These are phyloP conservation scores for Lasiodiplodia sp. DNA, from an alignment of 2,329 filamentous ascomycete genomes.

Conservation along the genomic window DNA sequence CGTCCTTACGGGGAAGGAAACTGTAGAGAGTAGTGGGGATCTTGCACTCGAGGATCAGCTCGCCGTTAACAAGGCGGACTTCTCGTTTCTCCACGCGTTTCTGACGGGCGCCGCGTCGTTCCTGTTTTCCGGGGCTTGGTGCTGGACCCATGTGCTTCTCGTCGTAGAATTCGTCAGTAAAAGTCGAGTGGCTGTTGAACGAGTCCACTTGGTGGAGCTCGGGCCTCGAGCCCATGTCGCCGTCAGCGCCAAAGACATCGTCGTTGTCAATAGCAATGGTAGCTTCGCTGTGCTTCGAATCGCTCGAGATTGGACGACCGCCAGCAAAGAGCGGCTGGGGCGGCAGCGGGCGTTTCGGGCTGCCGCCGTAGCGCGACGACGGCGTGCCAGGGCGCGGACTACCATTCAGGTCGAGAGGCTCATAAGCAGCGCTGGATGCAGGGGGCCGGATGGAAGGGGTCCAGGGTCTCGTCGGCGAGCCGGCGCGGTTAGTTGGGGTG, in stretches of 20 bases:
- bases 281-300: slow-evolving; percentile 61
- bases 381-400: slow-evolving; percentile 90
- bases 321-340: slow-evolving; percentile 84
- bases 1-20: slow-evolving; percentile 90
- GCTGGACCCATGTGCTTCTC: slow-evolving; percentile 86
- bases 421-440: slow-evolving; percentile 75
- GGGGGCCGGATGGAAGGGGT: slow-evolving; percentile 71
- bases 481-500: slow-evolving; percentile 57
- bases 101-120: slow-evolving; percentile 82
- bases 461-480: slow-evolving; percentile 54
- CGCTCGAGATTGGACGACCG: slow-evolving; percentile 54
- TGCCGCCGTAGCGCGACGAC: slow-evolving; percentile 86
- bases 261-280: slow-evolving; percentile 73
- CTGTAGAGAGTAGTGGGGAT: slow-evolving; percentile 98
- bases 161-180: slow-evolving; percentile 59
- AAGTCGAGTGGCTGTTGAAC: slow-evolving; percentile 67
- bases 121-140: slow-evolving; percentile 79
- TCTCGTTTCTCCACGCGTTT: slow-evolving; percentile 93
- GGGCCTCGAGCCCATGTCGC: slow-evolving; percentile 58
- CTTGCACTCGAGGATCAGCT: slow-evolving; percentile 97
- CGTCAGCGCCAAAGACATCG: slow-evolving; percentile 75
- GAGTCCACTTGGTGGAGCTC: slow-evolving; percentile 69
- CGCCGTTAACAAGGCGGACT: slow-evolving; percentile 94
- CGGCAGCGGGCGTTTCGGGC: slow-evolving; percentile 84
- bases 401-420: slow-evolving; percentile 87